Evolutionary conservation across 192 early-diverging fungal species (phyloP).

Genomic region (Pecoramyces ruminantium): DNA sequence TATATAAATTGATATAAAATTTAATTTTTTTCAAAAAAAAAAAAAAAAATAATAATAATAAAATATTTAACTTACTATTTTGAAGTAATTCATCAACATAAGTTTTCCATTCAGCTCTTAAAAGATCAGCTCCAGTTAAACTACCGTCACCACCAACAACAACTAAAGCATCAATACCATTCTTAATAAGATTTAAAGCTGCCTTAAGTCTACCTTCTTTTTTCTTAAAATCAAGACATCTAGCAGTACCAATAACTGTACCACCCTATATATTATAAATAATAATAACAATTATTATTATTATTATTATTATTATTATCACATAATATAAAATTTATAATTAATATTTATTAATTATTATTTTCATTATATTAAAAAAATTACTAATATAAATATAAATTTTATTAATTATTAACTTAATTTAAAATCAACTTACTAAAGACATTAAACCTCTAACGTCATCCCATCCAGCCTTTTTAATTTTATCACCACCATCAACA

Average conservation of each 20-base stretch:
- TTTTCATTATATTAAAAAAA: too few species aligned
- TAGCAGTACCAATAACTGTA: constrained; percentile 85
- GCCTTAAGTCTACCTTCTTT: constrained; percentile 66
- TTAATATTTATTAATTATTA: too few species aligned
- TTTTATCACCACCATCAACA: constrained; percentile 79
- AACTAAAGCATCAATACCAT: constrained; percentile 86
- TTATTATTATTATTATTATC: too few species aligned
- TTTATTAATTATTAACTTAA: too few species aligned
- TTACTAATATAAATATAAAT: too few species aligned
- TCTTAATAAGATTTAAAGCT: constrained; percentile 68
- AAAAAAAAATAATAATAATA: too few species aligned
- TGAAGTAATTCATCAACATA: constrained; percentile 58
- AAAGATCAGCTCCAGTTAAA: constrained; percentile 82
- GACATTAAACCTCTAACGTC: constrained; percentile 78
- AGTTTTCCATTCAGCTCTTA: constrained; percentile 79
- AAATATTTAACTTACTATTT: background rate
- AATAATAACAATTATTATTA: too few species aligned
- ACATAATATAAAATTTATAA: too few species aligned
- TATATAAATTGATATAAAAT: too few species aligned
- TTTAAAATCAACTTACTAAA: constrained; percentile 4
- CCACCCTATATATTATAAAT: constrained; percentile 33
- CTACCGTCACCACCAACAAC: constrained; percentile 95
- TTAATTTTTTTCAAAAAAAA: too few species aligned
- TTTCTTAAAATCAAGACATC: constrained; percentile 69
- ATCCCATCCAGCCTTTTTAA: constrained; percentile 69